Base-by-base conservation (phyloP, 2,329 filamentous ascomycete genomes). In the Colletotrichum euphorbiae region DNA sequence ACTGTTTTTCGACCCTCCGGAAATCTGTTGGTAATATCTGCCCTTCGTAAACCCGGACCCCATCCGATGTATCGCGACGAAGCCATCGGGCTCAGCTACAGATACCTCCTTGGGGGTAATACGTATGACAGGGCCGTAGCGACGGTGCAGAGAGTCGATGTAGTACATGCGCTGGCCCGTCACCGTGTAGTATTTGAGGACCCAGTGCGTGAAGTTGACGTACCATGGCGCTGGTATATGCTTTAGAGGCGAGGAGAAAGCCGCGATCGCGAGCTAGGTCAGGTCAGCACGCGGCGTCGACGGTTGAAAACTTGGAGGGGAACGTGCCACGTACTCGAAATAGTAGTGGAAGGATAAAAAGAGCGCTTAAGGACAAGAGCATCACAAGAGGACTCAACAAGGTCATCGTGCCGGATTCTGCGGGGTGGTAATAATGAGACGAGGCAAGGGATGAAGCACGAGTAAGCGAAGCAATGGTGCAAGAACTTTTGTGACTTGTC, bases 151-250 rank as follows among this genome's bases (percentile, higher is more conserved):
- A 3, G 36, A 51, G 19, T 65, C 43, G 24, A 69, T 40, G 24
- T 65, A 60, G n/a, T 55, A 43, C 38, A 69, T 59, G 31, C 62
- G 60, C 15, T 42, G 21, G 12, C 60, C 66, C 17, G 31, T 54
- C 9, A 59, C 55, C 11, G 54, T 59, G 15, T 60, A 43, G 13
- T 36, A 50, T 15, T 60, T 65, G 1, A 60, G 62, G 7, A 43
- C 61, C 33, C 63, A 42, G 33, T 67, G 43, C 36, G 54, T 69
- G 46, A 59, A 11, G 3, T 33, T 62, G 12, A 62, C 56, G 21
- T 69, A 43, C 66, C 66, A 69, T 11, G 54, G 66, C 12, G 17
- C 66, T 6, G 66, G 66, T 8, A 69, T 48, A 15, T 69, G 61
- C 31, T 28, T 59, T n/a, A 64, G 24, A 33, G 66, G 61, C 4